Percentiles rank a stretch among this genome's conserved stretches.
phyloP scores from a whole-genome alignment of 2,329 filamentous ascomycete genomes.

The Pezicula neosporulosa region DNA sequence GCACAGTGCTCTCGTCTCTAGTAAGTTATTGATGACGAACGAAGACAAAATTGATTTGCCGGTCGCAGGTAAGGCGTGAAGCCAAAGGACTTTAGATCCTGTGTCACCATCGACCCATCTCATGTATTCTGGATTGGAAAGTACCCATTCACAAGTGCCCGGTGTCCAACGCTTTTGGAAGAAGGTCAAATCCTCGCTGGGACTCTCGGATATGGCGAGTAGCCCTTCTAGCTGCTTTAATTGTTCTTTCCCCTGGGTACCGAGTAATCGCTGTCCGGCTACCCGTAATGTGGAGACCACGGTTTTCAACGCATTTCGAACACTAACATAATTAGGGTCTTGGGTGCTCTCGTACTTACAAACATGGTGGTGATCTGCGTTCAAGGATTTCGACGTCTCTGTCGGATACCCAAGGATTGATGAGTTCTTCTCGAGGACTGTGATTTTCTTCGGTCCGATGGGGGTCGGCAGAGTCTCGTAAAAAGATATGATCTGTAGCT shows the following conservation, averaged over 20 bases:
- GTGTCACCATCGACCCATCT: constrained; percentile 10
- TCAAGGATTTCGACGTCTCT: constrained; percentile 34
- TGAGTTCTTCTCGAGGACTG: constrained; percentile 36
- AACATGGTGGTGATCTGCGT: constrained; percentile 38
- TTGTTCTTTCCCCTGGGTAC: not conserved
- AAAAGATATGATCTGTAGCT: constrained; percentile 38
- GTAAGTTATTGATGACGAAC: not conserved
- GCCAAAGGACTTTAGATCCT: not conserved
- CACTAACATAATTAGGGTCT: constrained; percentile 34
- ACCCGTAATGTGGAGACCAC: too few species aligned
- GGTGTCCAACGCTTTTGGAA: constrained; percentile 13
- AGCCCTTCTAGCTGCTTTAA: not conserved
- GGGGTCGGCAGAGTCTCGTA: constrained; percentile 36
- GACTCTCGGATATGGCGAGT: not conserved
- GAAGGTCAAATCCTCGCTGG: constrained; percentile 12
- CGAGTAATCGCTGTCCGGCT: too few species aligned
- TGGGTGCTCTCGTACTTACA: constrained; percentile 35
- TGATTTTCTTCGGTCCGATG: constrained; percentile 20
- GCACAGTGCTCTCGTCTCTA: constrained; percentile 3
- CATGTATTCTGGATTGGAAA: constrained; percentile 5
- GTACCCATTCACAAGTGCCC: constrained; percentile 20
- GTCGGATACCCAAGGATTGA: constrained; percentile 37
- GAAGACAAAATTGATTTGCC: constrained; percentile 2
- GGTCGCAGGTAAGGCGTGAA: not conserved
- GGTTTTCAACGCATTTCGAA: constrained; percentile 18